Percentiles rank a stretch among this genome's conserved stretches.
These are phyloP conservation scores for Globisporangium polare DNA, from an alignment of 352 stramenopile species.

Conservation along the genomic window DNA sequence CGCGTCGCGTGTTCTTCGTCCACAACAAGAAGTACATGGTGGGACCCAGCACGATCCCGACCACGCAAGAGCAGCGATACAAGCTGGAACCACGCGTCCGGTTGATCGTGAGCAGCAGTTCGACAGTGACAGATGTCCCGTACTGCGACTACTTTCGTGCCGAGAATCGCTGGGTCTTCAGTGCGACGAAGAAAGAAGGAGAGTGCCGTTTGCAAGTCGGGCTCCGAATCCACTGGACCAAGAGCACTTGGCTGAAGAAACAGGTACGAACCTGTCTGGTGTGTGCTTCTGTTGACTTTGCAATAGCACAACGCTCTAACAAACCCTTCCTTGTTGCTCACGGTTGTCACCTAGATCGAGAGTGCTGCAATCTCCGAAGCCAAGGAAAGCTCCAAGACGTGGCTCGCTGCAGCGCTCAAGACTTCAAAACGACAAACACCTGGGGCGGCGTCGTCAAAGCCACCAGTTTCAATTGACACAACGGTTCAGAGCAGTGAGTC, in stretches of 20 bases:
- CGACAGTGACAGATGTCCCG: conserved; percentile 66
- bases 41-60: conserved; percentile 73
- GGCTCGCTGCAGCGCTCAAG: conserved; percentile 43
- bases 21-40: conserved; percentile 91
- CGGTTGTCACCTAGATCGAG: conserved; percentile 54
- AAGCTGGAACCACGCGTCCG: conserved; percentile 34
- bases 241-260: conserved; percentile 87
- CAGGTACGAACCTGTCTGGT: conserved; percentile 37
- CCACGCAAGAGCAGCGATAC: conserved; percentile 66
- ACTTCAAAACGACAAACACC: neutral
- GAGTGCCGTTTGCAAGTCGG: conserved; percentile 56
- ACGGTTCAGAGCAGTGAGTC: neutral
- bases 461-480: neutral
- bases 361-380: conserved; percentile 67
- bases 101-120: conserved; percentile 73
- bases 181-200: conserved; percentile 33
- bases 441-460: neutral
- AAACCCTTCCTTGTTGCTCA: neutral
- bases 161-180: conserved; percentile 86
- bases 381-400: conserved; percentile 49
- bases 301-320: neutral
- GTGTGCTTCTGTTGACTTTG: too few relatives aligned
- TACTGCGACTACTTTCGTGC: conserved; percentile 87
- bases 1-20: conserved; percentile 49
- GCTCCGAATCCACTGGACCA: conserved; percentile 69